Conservation (phyloP, 345 rosid genomes). For the Capsella bursapastoris region DNA sequence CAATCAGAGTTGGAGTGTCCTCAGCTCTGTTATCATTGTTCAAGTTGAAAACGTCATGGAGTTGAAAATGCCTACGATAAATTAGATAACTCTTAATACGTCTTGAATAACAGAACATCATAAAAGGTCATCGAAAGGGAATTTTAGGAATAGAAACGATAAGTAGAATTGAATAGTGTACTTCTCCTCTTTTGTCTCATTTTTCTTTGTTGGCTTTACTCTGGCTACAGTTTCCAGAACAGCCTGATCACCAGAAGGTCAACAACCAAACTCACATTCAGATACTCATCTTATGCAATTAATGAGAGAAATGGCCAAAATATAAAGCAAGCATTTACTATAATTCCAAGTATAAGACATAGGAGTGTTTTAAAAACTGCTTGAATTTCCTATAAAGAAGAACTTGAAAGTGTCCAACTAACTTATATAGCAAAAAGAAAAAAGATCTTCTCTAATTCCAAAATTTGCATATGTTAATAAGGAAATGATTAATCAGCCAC, state of each 20-base stretch:
- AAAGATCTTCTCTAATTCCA: not conserved
- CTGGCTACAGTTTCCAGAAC: conserved; percentile 94
- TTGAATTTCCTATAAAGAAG: not conserved
- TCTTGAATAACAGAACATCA: not conserved
- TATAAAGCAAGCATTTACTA: not conserved
- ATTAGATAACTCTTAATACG: conserved; percentile 3
- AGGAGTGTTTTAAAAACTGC: not conserved
- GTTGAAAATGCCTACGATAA: conserved; percentile 65
- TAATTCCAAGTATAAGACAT: not conserved
- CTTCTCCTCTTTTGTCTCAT: conserved; percentile 85
- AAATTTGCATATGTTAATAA: not conserved
- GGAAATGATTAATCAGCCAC: not conserved
- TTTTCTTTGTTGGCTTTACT: conserved; percentile 71
- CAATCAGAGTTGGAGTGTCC: conserved; percentile 89
- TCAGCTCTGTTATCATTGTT: conserved; percentile 84
- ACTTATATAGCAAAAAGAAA: not conserved
- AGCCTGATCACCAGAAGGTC: conserved; percentile 61
- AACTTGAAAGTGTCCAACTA: not conserved
- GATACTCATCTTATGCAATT: conserved; percentile 21
- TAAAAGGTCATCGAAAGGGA: conserved; percentile 2
- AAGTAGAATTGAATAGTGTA: conserved; percentile 47
- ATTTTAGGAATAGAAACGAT: not conserved
- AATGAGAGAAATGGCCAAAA: not conserved
- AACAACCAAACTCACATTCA: conserved; percentile 28
- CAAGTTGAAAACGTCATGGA: conserved; percentile 82